Evolutionary conservation across 208 protist species (phyloP).

Genomic region (Acanthamoeba lenticulata): DNA sequence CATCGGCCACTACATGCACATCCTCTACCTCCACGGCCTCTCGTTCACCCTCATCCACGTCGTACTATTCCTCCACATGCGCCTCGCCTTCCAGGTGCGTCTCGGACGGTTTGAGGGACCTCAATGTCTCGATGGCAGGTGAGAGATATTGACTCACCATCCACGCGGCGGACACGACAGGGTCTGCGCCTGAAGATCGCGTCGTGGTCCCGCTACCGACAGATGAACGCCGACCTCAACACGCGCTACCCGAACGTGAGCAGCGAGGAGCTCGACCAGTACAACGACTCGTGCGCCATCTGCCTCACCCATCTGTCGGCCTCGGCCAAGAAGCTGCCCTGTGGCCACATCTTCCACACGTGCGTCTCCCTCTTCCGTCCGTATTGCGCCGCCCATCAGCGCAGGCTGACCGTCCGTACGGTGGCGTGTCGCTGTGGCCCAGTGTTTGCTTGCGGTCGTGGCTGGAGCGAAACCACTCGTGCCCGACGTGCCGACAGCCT

Average conservation of each 20-base stretch:
- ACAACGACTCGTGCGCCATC: slow-evolving; percentile 56
- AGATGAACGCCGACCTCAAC: slow-evolving; percentile 43
- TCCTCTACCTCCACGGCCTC: slow-evolving; percentile 53
- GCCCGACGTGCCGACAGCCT: slow-evolving; percentile 42
- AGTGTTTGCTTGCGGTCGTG: slow-evolving; percentile 43
- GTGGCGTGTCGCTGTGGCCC: no score
- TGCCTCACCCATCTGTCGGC: slow-evolving; percentile 36
- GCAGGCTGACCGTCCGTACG: not conserved
- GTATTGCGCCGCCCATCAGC: not conserved
- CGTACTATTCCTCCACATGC: slow-evolving; percentile 64
- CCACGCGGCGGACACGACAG: not conserved
- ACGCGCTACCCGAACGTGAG: slow-evolving; percentile 14
- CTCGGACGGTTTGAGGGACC: not conserved
- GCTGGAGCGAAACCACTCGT: slow-evolving; percentile 66
- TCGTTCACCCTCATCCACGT: slow-evolving; percentile 61
- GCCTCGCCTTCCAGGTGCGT: not conserved
- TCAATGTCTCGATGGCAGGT: not conserved
- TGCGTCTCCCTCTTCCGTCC: not conserved
- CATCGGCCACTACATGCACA: slow-evolving; percentile 57
- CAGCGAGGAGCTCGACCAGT: slow-evolving; percentile 1
- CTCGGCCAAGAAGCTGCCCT: slow-evolving; percentile 49
- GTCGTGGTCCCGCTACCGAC: not conserved
- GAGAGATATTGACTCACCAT: not conserved
- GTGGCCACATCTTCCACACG: slow-evolving; percentile 61
- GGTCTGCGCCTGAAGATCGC: not conserved